These are phyloP conservation scores for Penicillium occitanis DNA, from an alignment of 2,329 filamentous ascomycete species.

Conservation along the genomic window DNA sequence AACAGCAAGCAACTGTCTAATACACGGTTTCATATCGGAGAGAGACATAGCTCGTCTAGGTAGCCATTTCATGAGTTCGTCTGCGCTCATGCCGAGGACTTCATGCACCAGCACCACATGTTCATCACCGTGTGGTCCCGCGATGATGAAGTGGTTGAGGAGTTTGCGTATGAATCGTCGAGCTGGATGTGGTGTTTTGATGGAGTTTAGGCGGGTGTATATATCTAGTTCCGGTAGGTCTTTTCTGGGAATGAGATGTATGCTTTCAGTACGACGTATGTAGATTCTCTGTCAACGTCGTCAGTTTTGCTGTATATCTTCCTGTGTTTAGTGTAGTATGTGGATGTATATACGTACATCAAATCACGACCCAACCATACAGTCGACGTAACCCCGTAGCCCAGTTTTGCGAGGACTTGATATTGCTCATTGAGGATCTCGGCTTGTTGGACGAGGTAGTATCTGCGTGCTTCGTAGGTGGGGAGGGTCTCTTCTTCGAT, in stretches of 20 bases:
- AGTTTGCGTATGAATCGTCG: conserved; percentile 25
- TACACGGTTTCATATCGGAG: background rate
- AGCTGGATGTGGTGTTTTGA: conserved; percentile 31
- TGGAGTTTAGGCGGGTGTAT: conserved; percentile 36
- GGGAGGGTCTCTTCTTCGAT: background rate
- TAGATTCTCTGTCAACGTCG: background rate
- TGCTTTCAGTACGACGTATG: conserved; percentile 32
- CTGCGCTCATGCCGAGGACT: background rate
- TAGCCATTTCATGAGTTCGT: background rate
- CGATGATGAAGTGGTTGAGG: background rate
- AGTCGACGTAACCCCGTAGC: conserved; percentile 27
- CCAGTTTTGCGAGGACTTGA: background rate
- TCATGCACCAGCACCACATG: background rate
- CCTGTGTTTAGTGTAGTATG: no score
- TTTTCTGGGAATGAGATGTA: conserved; percentile 30
- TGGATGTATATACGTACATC: background rate
- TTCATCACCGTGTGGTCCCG: background rate
- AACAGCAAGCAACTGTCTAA: conserved; percentile 6
- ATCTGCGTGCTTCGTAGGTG: conserved; percentile 4
- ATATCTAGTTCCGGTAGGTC: conserved; percentile 34
- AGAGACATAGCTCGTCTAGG: background rate
- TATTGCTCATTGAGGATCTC: background rate
- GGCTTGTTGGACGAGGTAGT: conserved; percentile 25
- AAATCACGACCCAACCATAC: conserved; percentile 35
- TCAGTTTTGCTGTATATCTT: no score